Base-by-base conservation (phyloP, 2,329 filamentous ascomycete genomes). In the Claviceps maximensis region DNA sequence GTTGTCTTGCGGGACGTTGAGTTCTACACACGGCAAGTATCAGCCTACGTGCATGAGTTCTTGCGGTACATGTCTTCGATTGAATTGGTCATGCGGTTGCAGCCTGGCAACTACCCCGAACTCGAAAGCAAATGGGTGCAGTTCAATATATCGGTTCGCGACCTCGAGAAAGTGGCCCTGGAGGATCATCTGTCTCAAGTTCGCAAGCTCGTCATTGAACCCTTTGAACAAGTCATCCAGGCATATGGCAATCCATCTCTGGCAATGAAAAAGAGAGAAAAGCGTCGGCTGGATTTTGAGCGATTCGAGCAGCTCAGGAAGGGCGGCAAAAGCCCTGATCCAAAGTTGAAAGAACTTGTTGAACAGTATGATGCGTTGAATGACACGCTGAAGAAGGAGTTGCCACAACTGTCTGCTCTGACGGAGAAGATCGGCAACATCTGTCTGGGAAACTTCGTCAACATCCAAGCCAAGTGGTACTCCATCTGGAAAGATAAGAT, bases 1-100 rank as follows among this genome's bases (percentile, higher is more conserved):
- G 86, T 98, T 41, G 88, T 96, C 44, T 82, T 94, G 62, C 83
- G 90, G 54, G 93, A 97, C 65, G 86, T 95, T n/a, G 89, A 96
- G 63, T 89, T 84, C 61, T 97, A 97, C 67, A 84, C 89, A 4
- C 80, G 85, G n/a, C 84, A 90, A 53, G 82, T 88, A 3, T 81
- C 86, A 9, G 79, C 79, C n/a, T 89, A 87, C 57, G 84, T 95
- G 49, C 80, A 86, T 54, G 84, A 87, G 58, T 89, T 95, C 61
- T 78, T 89, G 49, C 83, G 87, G 55, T 86, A 91, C 58, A 78
- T 91, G 31, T 81, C 82, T 2, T 87, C 87, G 1, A 87, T 96
- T 65, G 89, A 95, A 66, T 78, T 86, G 1, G 85, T 90, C 58
- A 87, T 94, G 69, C 83, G 81, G 41, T 69, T 82, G 36, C 79